These are phyloP conservation scores for Corymbia maculata DNA, from an alignment of 345 rosid species.

Conservation along the genomic window DNA sequence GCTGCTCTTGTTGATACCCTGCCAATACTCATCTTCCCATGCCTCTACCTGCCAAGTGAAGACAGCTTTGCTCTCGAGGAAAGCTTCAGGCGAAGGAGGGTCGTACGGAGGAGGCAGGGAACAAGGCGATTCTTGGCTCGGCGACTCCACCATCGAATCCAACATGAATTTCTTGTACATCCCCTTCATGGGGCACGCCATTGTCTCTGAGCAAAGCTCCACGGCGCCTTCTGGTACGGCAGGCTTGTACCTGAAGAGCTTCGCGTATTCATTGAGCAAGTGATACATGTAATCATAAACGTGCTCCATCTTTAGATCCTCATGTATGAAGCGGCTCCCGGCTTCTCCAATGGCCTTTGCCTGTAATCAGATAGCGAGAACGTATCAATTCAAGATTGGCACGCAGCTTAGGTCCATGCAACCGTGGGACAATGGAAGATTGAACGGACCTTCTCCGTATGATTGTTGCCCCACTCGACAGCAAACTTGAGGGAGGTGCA, in stretches of 20 bases:
- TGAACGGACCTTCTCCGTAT: constrained; percentile 7
- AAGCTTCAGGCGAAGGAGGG: constrained; percentile 15
- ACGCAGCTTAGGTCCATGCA: background rate
- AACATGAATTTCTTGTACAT: constrained; percentile 37
- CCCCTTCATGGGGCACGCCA: constrained; percentile 32
- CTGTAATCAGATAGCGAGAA: background rate
- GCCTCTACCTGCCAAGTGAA: constrained; percentile 35
- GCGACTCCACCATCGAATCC: constrained; percentile 45
- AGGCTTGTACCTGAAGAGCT: constrained; percentile 59
- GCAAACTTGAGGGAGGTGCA: constrained; percentile 58
- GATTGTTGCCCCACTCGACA: constrained; percentile 67
- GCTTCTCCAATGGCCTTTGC: constrained; percentile 59
- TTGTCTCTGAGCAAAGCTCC: constrained; percentile 41
- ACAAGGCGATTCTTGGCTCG: constrained; percentile 41
- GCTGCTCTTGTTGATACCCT: background rate
- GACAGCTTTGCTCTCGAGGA: constrained; percentile 21
- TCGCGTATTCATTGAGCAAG: constrained; percentile 45
- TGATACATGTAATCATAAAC: constrained; percentile 75
- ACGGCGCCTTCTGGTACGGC: constrained; percentile 26
- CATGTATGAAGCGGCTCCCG: constrained; percentile 34
- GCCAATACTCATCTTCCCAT: constrained; percentile 45
- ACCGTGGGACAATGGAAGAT: background rate
- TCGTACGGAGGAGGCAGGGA: constrained; percentile 34
- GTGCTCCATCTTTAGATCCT: constrained; percentile 44
- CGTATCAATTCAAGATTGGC: background rate